Base-by-base conservation (phyloP, 495 filamentous ascomycete genomes). In the Hyaloscypha hepaticicola region DNA sequence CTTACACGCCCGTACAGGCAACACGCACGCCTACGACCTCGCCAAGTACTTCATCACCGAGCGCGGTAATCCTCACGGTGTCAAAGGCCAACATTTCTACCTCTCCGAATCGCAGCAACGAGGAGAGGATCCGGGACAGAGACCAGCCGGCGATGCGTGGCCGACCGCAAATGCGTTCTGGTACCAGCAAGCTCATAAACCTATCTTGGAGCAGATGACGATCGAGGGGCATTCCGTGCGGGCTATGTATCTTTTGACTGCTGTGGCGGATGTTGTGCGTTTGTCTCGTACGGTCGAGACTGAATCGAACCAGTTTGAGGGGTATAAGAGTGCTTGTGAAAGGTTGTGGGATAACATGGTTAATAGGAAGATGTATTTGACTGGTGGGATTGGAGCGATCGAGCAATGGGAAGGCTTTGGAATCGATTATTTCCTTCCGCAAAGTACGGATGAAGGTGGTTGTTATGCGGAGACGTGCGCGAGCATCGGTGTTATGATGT, bases 401-500 rank as follows among this genome's bases (percentile, higher is more conserved):
- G 76, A 79, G 58, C 81, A 87, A 70, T 86, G 80, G 82, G 84
- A 86, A 72, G 84, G 85, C 0, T 86, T 87, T 69, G 85, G 83
- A 0, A 76, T 81, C 29, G 79, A 83, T 58, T 87, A 85, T 66
- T 85, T 85, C 63, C 71, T 87, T 6, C 82, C 82, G 5, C 78
- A 81, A n/a, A 74, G 79, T 2, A 83, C 79, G 0, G 80, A 85
- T 57, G 83, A 86, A 55, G 83, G 83, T 12, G 84, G 85, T 0
- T 87, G 83, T 64, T 87, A 86, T 69, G 78, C 84, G 9, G 85
- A 87, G 72, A 87, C 84, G 2, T 87, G 84, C 65, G 84, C 83
- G 3, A 77, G 78, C 0, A 84, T 87, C 65, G 84, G 80, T 14
- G 74, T 85, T 31, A 86, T 87, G 70, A 83, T 87, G 79, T 70